Conservation (phyloP, 2,329 filamentous ascomycete genomes). For the Aspergillus sp. region DNA sequence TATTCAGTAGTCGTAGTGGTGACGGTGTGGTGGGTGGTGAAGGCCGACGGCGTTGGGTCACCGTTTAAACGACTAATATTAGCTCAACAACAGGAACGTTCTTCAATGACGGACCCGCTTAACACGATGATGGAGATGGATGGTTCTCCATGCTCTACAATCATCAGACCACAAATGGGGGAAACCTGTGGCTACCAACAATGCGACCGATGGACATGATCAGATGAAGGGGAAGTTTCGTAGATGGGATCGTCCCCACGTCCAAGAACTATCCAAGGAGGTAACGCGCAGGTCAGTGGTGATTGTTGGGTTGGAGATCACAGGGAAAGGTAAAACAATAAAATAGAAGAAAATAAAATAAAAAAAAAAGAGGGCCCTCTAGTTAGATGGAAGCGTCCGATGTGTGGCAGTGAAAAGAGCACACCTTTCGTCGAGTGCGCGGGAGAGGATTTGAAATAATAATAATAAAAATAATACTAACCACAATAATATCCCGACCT, state of each 20-base stretch:
- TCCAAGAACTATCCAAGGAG: background rate
- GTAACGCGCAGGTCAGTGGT: background rate
- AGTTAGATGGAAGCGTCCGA: background rate
- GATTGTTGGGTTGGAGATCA: slow-evolving; percentile 8
- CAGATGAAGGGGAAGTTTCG: background rate
- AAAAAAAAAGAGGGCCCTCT: background rate
- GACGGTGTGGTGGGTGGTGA: background rate
- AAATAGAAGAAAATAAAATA: too few relatives aligned
- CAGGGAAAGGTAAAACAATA: background rate
- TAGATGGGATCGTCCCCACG: background rate
- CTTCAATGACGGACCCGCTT: background rate
- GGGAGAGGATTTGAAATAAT: slow-evolving; percentile 3
- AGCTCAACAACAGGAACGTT: background rate
- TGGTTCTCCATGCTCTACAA: background rate
- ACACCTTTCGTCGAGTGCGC: background rate
- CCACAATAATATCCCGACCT: background rate
- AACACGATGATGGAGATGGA: background rate
- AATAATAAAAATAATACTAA: background rate
- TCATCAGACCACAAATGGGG: background rate
- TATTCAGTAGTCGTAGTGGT: background rate
- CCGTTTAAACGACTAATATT: background rate
- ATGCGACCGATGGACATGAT: slow-evolving; percentile 6
- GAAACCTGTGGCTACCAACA: background rate
- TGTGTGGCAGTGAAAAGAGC: background rate
- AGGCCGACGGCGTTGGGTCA: background rate